Conservation (phyloP, 2,329 filamentous ascomycete species). For the Arachnopeziza araneosa region DNA sequence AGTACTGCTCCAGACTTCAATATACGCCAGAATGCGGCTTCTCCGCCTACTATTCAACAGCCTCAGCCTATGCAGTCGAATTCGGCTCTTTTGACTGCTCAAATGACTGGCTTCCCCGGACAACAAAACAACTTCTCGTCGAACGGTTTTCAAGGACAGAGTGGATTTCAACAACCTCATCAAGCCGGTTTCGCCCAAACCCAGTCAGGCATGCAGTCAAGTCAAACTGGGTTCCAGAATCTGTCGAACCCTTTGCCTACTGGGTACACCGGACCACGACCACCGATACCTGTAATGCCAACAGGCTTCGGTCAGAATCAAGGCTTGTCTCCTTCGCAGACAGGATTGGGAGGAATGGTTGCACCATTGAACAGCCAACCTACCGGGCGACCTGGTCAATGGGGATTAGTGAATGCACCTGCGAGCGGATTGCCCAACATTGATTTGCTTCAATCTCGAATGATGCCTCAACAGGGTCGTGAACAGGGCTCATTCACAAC, state of each 20-base stretch:
- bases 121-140: slow-evolving; percentile 45
- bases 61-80: slow-evolving; percentile 72
- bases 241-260: slow-evolving; percentile 65
- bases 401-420: slow-evolving; percentile 96
- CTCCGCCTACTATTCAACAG: slow-evolving; percentile 55
- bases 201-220: slow-evolving; percentile 54
- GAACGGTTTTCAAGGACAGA: slow-evolving; percentile 35
- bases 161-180: slow-evolving; percentile 39
- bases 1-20: slow-evolving; percentile 62
- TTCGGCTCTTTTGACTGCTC: slow-evolving; percentile 55
- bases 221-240: slow-evolving; percentile 65
- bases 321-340: slow-evolving; percentile 54
- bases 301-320: slow-evolving; percentile 62
- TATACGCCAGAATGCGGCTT: slow-evolving; percentile 44
- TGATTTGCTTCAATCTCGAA: slow-evolving; percentile 81
- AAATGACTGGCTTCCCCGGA: slow-evolving; percentile 63
- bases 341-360: slow-evolving; percentile 51
- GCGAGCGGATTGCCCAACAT: slow-evolving; percentile 88
- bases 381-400: slow-evolving; percentile 87
- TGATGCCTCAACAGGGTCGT: slow-evolving; percentile 95
- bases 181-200: slow-evolving; percentile 49
- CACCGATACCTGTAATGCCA: slow-evolving; percentile 79
- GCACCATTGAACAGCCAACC: slow-evolving; percentile 82
- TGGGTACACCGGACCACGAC: slow-evolving; percentile 74
- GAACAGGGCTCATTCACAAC: slow-evolving; percentile 80